Percentiles rank a stretch among this genome's conserved stretches.
phyloP scores from a whole-genome alignment of 2,329 filamentous ascomycete species.

The Cladosporium sphaerospermum region DNA sequence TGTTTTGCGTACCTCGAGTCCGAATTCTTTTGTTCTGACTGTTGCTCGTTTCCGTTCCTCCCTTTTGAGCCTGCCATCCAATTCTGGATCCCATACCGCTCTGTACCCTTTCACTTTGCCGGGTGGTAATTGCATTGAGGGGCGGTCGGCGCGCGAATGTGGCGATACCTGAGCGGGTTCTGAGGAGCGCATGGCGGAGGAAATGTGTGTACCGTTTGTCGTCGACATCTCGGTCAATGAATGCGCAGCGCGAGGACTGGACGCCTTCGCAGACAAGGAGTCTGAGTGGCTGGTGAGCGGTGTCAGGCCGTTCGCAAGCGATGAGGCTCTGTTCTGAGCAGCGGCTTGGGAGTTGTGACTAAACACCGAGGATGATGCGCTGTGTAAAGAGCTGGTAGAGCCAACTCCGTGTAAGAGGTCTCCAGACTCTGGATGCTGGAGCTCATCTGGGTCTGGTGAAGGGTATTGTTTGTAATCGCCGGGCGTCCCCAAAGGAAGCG shows the following conservation, averaged over 20 bases:
- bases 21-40: constrained; percentile 32
- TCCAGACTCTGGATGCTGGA: constrained; percentile 38
- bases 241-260: constrained; percentile 42
- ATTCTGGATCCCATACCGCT: constrained; percentile 57
- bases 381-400: constrained; percentile 66
- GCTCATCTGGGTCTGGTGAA: constrained; percentile 26
- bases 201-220: constrained; percentile 18
- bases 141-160: constrained; percentile 35
- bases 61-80: constrained; percentile 53
- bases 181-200: constrained; percentile 20
- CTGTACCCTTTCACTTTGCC: constrained; percentile 53
- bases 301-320: constrained; percentile 51
- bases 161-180: constrained; percentile 34
- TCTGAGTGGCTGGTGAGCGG: constrained; percentile 58
- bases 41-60: constrained; percentile 45
- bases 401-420: constrained; percentile 65
- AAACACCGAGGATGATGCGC: constrained; percentile 66
- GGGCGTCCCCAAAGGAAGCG: constrained; percentile 8
- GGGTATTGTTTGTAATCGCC: constrained; percentile 19
- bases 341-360: constrained; percentile 48
- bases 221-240: constrained; percentile 22
- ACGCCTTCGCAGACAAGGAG: constrained; percentile 55
- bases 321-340: constrained; percentile 51
- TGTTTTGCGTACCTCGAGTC: constrained; percentile 37
- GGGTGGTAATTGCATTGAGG: constrained; percentile 40